Evolutionary conservation across 495 filamentous ascomycete genomes (phyloP), one percentile per base, ranked within the genome.

Genomic region (Oleoguttula mirabilis): DNA sequence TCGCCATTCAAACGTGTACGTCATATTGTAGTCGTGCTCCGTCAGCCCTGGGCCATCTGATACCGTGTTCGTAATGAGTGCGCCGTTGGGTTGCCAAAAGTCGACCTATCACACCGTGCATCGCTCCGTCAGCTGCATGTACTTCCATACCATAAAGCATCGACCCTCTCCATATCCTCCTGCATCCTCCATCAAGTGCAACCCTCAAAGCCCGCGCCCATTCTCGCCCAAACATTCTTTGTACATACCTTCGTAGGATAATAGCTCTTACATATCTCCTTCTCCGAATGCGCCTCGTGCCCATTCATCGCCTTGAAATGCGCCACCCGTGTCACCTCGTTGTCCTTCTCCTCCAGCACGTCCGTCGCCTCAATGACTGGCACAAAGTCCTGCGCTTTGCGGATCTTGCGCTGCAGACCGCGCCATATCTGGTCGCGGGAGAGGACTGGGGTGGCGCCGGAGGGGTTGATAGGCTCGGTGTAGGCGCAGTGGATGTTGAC

Each of bases 1-100:
- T 10, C 55, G 56, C 64, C 67, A 71, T 40, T 74, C 69, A 43
- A 73, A 76, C 14, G 66, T 65, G 50, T 71, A 76, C 3, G 72
- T 76, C 60, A 76, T 60, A 20, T 63, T 62, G 5, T 72, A 50
- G 21, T 69, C 67, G 14, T 45, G 32, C 5, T 65, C 64, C 2
- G 24, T 41, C n/a, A 61, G 63, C 16, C 43, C 41, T 5, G 56
- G 48, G 2, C 71, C 69, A 15, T 66, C 58, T 21, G 67, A 71
- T 16, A 76, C 48, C 6, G 71, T 61, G 48, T 76, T 76, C 31
- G 57, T 64, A 30, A 72, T 57, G 5, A 60, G 49, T 0, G 51
- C 47, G 5, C 60, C 58, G 32, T 37, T 60, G 44, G 19, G 54
- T 50, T 25, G 59, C 38, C 32, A 52, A 48, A 54, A 63, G 31